These are phyloP conservation scores for Barbatosphaeria neglecta DNA, from an alignment of 495 filamentous ascomycete genomes.

Conservation along the genomic window DNA sequence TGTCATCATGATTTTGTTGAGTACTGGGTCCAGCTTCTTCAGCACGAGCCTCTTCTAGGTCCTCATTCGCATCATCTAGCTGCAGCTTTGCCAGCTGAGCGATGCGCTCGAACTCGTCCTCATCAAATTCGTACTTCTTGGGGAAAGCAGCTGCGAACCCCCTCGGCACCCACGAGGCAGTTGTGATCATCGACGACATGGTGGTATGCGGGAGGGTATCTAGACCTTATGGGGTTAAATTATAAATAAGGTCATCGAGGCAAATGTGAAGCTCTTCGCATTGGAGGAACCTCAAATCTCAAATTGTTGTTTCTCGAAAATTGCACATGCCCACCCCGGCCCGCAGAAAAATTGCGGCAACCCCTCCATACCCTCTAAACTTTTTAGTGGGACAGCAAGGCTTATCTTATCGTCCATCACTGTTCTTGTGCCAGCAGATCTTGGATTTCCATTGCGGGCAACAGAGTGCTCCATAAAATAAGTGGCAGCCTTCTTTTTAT, in stretches of 20 bases:
- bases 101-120: conserved; percentile 86
- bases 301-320: conserved; percentile 6
- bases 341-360: background rate
- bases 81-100: conserved; percentile 78
- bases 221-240: background rate
- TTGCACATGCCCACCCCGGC: no score
- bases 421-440: background rate
- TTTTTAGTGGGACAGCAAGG: conserved; percentile 26
- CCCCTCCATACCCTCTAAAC: conserved; percentile 7
- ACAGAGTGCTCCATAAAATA: background rate
- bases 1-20: conserved; percentile 4
- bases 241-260: background rate
- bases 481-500: background rate
- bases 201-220: background rate
- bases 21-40: conserved; percentile 24
- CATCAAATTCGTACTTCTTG: conserved; percentile 79
- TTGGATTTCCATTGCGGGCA: conserved; percentile 1
- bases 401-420: conserved; percentile 21
- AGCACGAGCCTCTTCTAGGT: conserved; percentile 57
- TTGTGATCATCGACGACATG: conserved; percentile 73
- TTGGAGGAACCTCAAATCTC: background rate
- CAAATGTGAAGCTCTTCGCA: background rate
- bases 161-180: conserved; percentile 84
- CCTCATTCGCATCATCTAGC: conserved; percentile 83
- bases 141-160: conserved; percentile 90